phyloP scores from a whole-genome alignment of 108 stramenopile species.

The Skeletonema costatum region DNA sequence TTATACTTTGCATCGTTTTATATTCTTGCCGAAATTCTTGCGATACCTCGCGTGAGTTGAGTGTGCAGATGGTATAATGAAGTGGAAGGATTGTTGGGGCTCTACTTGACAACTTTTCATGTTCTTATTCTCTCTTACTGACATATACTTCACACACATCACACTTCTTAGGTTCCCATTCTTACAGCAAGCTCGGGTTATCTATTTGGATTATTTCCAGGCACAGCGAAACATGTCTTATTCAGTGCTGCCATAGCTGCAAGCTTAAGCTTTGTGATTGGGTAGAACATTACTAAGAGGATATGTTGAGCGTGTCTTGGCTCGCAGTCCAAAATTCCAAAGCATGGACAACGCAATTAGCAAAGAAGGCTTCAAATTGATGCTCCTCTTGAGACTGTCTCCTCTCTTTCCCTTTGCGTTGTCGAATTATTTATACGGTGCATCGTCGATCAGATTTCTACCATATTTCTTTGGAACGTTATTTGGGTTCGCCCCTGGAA shows the following conservation, averaged over 20 bases:
- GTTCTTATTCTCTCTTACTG: constrained; percentile 13
- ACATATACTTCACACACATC: neutral
- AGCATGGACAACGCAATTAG: constrained; percentile 86
- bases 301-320: constrained; percentile 64
- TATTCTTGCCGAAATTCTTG: constrained; percentile 78
- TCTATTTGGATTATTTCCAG: constrained; percentile 79
- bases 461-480: constrained; percentile 73
- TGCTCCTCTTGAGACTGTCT: constrained; percentile 81
- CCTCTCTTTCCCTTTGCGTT: constrained; percentile 93
- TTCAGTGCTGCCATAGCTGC: constrained; percentile 75
- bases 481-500: constrained; percentile 81
- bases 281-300: constrained; percentile 73
- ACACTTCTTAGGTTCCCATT: constrained; percentile 39
- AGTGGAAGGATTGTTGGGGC: neutral
- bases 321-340: constrained; percentile 69
- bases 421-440: constrained; percentile 91
- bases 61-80: neutral
- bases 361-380: constrained; percentile 89
- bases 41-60: constrained; percentile 57
- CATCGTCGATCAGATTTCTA: constrained; percentile 70
- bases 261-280: constrained; percentile 73
- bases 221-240: constrained; percentile 80
- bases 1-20: constrained; percentile 50
- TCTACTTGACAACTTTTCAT: neutral
- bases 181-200: constrained; percentile 90